Conservation (phyloP, 2,329 filamentous ascomycete genomes). For the Geosmithia flava region DNA sequence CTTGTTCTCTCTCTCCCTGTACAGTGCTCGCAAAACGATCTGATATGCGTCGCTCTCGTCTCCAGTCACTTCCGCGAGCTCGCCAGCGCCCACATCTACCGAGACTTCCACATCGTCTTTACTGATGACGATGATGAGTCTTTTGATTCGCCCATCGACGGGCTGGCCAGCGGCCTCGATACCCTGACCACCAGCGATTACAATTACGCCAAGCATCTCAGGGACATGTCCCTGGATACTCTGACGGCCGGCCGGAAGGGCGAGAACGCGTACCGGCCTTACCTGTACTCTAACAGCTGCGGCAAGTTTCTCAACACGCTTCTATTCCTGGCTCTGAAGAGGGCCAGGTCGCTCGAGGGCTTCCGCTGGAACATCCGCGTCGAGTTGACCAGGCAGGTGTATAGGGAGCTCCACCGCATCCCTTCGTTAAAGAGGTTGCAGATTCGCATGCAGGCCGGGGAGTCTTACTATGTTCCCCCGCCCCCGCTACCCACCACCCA, state of each 20-base stretch:
- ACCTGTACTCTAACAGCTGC: conserved; percentile 40
- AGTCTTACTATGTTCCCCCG: conserved; percentile 38
- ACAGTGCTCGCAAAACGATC: conserved; percentile 38
- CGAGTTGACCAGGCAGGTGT: conserved; percentile 46
- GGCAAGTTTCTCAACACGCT: conserved; percentile 54
- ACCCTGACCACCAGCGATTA: conserved; percentile 52
- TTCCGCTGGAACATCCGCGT: conserved; percentile 51
- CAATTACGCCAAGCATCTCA: conserved; percentile 46
- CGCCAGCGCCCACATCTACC: conserved; percentile 45
- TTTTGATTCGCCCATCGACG: conserved; percentile 41
- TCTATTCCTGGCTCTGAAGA: conserved; percentile 39
- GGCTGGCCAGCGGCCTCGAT: conserved; percentile 44
- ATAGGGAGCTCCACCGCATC: conserved; percentile 42
- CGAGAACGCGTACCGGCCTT: conserved; percentile 40
- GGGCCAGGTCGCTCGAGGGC: conserved; percentile 2
- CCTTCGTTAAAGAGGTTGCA: conserved; percentile 38
- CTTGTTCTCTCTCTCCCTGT: not conserved
- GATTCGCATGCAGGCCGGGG: conserved; percentile 44
- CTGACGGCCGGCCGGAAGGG: conserved; percentile 37
- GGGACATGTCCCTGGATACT: conserved; percentile 43
- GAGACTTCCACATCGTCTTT: conserved; percentile 47
- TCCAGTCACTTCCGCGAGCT: conserved; percentile 45
- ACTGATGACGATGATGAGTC: conserved; percentile 42
- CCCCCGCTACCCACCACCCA: conserved; percentile 28
- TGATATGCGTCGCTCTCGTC: conserved; percentile 45